Evolutionary conservation across 257 asterid genomes (phyloP).

Genomic region (Solanum peruvianum): DNA sequence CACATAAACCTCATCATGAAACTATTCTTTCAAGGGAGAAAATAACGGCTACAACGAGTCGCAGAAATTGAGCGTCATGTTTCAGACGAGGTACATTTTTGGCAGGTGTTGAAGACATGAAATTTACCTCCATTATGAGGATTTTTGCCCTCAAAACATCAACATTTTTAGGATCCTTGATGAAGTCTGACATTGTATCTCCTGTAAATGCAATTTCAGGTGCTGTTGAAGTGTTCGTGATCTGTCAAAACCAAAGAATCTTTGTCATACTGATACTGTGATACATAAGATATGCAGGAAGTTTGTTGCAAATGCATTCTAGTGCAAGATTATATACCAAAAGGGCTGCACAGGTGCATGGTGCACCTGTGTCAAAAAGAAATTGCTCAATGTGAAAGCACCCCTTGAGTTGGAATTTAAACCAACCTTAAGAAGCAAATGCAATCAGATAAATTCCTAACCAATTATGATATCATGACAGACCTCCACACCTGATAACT

Average conservation of each 20-base stretch:
- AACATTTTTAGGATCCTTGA: slow-evolving; percentile 48
- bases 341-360: background rate
- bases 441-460: background rate
- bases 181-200: slow-evolving; percentile 75
- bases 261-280: background rate
- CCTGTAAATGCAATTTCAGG: slow-evolving; percentile 97
- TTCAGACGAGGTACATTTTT: background rate
- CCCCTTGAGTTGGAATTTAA: background rate
- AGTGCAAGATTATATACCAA: background rate
- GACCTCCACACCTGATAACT: slow-evolving; percentile 79
- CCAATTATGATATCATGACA: slow-evolving; percentile 1
- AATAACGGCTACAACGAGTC: background rate
- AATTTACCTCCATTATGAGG: slow-evolving; percentile 80
- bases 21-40: background rate
- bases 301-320: background rate
- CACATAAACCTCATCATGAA: background rate
- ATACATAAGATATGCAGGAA: slow-evolving; percentile 16
- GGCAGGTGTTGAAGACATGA: background rate
- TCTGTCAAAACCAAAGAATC: slow-evolving; percentile 26
- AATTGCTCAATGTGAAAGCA: background rate
- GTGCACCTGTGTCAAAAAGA: background rate
- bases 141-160: slow-evolving; percentile 76
- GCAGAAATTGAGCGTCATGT: background rate
- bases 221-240: slow-evolving; percentile 50
- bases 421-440: background rate